Percentiles rank a stretch among this genome's conserved stretches.
These are phyloP conservation scores for Artomyces pyxidatus DNA, from an alignment of 768 basidiomycete species.

Conservation along the genomic window DNA sequence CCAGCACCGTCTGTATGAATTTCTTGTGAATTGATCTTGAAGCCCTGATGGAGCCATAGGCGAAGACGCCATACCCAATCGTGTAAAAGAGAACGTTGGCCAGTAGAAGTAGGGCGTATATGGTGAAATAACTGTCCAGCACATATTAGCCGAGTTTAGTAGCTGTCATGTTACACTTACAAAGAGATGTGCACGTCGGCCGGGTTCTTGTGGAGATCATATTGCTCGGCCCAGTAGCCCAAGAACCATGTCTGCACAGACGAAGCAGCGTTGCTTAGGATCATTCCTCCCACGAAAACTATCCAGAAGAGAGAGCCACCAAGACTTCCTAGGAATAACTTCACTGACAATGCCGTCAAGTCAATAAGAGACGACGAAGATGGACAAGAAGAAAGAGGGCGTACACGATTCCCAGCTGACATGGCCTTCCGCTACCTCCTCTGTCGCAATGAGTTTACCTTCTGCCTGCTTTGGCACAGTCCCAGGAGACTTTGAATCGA, in stretches of 20 bases:
- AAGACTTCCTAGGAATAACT: slow-evolving; percentile 22
- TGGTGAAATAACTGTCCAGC: neutral
- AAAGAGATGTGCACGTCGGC: slow-evolving; percentile 27
- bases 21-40: slow-evolving; percentile 44
- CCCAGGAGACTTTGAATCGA: slow-evolving; percentile 17
- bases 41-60: slow-evolving; percentile 42
- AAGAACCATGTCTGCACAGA: slow-evolving; percentile 33
- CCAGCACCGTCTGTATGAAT: slow-evolving; percentile 45
- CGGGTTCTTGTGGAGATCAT: slow-evolving; percentile 23
- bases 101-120: neutral
- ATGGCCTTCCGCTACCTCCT: slow-evolving; percentile 55
- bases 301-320: slow-evolving; percentile 28
- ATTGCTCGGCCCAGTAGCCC: slow-evolving; percentile 38
- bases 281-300: slow-evolving; percentile 14
- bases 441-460: slow-evolving; percentile 56
- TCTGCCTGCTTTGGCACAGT: slow-evolving; percentile 21
- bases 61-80: slow-evolving; percentile 25
- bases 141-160: too few relatives aligned
- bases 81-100: neutral
- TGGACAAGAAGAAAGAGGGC: too few relatives aligned
- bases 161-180: too few relatives aligned
- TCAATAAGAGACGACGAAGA: slow-evolving; percentile 10
- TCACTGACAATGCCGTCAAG: slow-evolving; percentile 15
- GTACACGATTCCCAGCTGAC: slow-evolving; percentile 41
- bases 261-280: slow-evolving; percentile 17